Evolutionary conservation across 139 green algal species (phyloP).

Genomic region (Raphidocelis subcapitata): DNA sequence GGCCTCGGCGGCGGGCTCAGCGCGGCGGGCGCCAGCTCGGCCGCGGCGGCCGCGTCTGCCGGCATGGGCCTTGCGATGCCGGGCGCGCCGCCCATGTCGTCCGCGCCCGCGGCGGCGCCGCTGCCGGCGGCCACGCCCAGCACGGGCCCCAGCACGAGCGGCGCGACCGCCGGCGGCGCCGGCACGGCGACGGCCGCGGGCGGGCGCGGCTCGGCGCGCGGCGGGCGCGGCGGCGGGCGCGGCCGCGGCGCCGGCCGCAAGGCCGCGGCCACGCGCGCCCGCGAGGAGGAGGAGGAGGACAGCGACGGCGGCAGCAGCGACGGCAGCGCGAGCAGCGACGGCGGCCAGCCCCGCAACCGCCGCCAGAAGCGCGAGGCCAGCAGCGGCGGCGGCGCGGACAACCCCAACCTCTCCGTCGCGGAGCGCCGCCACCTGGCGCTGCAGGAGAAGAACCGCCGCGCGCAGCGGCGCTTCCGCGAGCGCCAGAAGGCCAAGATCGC

Average conservation of each 20-base stretch:
- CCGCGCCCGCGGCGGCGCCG: neutral
- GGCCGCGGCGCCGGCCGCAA: neutral
- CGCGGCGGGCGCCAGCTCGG: neutral
- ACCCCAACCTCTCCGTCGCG: constrained; percentile 31
- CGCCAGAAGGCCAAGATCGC: constrained; percentile 64
- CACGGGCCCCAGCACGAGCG: neutral
- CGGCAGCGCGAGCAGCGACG: constrained; percentile 24
- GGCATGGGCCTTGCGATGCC: too few relatives aligned
- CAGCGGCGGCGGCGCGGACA: too few relatives aligned
- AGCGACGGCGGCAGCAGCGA: constrained; percentile 7
- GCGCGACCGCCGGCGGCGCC: constrained; percentile 6
- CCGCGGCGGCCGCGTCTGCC: neutral
- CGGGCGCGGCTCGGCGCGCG: too few relatives aligned
- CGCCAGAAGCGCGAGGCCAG: constrained; percentile 37
- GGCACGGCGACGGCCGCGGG: too few relatives aligned
- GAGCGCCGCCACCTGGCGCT: constrained; percentile 54
- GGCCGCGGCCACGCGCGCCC: constrained; percentile 13
- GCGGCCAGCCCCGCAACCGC: constrained; percentile 23
- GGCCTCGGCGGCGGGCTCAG: neutral
- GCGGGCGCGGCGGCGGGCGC: constrained; percentile 5
- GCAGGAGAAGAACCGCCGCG: constrained; percentile 71
- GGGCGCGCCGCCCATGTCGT: too few relatives aligned
- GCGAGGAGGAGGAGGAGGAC: constrained; percentile 23
- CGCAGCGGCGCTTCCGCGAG: constrained; percentile 67
- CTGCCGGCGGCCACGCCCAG: neutral